phyloP scores from a whole-genome alignment of 106 monocot species.

The Iris macrosiphon region DNA sequence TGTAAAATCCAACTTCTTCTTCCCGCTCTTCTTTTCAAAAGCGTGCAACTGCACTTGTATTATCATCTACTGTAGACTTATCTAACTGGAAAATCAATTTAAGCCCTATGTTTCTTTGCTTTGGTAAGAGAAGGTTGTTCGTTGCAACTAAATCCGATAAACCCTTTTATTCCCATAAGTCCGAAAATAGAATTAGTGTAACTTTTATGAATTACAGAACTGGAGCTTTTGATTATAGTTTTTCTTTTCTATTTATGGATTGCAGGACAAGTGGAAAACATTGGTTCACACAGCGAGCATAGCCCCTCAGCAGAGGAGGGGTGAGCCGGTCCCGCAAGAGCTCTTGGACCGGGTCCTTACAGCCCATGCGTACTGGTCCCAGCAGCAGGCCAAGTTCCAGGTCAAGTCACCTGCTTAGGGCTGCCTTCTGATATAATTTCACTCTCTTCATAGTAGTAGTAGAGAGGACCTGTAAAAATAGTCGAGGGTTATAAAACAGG shows the following conservation, averaged over 20 bases:
- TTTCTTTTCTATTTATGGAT: neutral
- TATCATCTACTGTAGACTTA: too few relatives aligned
- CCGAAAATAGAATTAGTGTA: too few relatives aligned
- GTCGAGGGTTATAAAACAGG: neutral
- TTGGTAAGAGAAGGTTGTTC: too few relatives aligned
- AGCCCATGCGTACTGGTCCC: conserved; percentile 20
- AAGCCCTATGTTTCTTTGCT: too few relatives aligned
- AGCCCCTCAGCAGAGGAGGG: conserved; percentile 25
- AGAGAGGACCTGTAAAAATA: conserved; percentile 3
- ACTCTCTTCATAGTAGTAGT: neutral
- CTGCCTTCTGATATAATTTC: conserved; percentile 17
- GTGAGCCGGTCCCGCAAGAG: conserved; percentile 21
- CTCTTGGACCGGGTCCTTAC: conserved; percentile 21
- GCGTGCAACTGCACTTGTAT: too few relatives aligned
- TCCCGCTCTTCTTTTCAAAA: too few relatives aligned
- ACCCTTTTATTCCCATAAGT: too few relatives aligned
- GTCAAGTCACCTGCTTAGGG: conserved; percentile 9
- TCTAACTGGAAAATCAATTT: too few relatives aligned
- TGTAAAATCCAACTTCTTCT: too few relatives aligned
- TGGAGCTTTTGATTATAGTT: too few relatives aligned
- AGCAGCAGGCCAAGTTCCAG: conserved; percentile 7
- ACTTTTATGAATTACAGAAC: too few relatives aligned
- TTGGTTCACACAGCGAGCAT: conserved; percentile 25
- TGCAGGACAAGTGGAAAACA: conserved; percentile 27
- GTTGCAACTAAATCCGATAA: too few relatives aligned